These are phyloP conservation scores for Glomus cerebriforme DNA, from an alignment of 192 early-diverging fungal genomes.

Conservation along the genomic window DNA sequence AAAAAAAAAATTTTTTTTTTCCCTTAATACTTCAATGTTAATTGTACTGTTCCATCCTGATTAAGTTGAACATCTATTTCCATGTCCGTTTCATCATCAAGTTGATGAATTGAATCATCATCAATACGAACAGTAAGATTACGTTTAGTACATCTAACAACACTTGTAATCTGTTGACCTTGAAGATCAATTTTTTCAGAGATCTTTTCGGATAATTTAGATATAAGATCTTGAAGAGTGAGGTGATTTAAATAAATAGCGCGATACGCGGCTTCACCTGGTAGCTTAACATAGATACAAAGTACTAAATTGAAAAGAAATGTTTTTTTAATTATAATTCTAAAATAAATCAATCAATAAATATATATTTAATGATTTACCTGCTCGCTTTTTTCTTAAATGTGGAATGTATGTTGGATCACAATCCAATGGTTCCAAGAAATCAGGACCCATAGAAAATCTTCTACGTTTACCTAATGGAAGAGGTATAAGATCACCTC, in stretches of 20 bases:
- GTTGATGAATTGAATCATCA: slow-evolving; percentile 60
- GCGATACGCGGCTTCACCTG: slow-evolving; percentile 55
- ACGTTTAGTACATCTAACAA: slow-evolving; percentile 53
- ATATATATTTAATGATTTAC: slow-evolving; percentile 14
- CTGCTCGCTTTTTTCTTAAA: slow-evolving; percentile 37
- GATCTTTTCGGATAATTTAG: slow-evolving; percentile 54
- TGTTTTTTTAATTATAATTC: neutral
- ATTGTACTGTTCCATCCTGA: slow-evolving; percentile 45
- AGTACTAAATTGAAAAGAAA: slow-evolving; percentile 38
- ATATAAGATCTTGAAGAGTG: slow-evolving; percentile 50
- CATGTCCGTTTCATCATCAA: slow-evolving; percentile 69
- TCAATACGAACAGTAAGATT: slow-evolving; percentile 56
- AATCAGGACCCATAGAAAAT: slow-evolving; percentile 41
- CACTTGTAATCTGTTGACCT: slow-evolving; percentile 38
- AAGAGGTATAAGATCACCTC: slow-evolving; percentile 32
- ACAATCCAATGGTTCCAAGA: slow-evolving; percentile 50
- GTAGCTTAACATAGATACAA: slow-evolving; percentile 58
- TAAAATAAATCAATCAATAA: neutral
- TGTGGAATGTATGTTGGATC: slow-evolving; percentile 69
- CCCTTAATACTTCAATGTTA: slow-evolving; percentile 43
- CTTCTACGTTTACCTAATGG: slow-evolving; percentile 45
- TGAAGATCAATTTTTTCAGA: slow-evolving; percentile 53
- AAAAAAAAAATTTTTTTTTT: neutral
- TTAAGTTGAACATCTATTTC: slow-evolving; percentile 51
- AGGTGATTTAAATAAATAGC: slow-evolving; percentile 67